Conservation (phyloP, 202 grass and related monocot genomes). For the Setaria viridis region DNA sequence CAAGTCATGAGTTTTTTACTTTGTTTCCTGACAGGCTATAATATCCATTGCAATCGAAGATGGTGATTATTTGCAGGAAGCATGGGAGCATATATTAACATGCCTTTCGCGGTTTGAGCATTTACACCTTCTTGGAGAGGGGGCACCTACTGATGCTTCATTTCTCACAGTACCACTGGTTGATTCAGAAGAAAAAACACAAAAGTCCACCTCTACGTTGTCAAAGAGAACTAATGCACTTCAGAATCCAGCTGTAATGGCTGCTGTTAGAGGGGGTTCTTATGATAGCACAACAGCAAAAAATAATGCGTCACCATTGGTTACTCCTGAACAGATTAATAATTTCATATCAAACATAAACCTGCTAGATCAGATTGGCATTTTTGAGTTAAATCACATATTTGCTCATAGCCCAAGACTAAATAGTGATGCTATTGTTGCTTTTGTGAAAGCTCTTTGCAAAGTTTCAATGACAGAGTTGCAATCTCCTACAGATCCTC, state of each 20-base stretch:
- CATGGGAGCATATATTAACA: slow-evolving; percentile 97
- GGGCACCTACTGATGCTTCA: slow-evolving; percentile 93
- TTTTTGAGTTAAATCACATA: slow-evolving; percentile 98
- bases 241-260: slow-evolving; percentile 95
- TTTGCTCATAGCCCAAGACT: slow-evolving; percentile 97
- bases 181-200: slow-evolving; percentile 66
- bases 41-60: slow-evolving; percentile 97
- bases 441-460: slow-evolving; percentile 98
- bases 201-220: slow-evolving; percentile 50
- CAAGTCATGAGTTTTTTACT: not conserved
- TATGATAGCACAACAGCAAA: slow-evolving; percentile 80
- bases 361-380: slow-evolving; percentile 96
- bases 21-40: slow-evolving; percentile 73
- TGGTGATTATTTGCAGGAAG: slow-evolving; percentile 96
- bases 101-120: slow-evolving; percentile 99
- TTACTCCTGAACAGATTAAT: slow-evolving; percentile 94
- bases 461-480: slow-evolving; percentile 90
- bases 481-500: slow-evolving; percentile 89
- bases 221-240: slow-evolving; percentile 78
- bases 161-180: slow-evolving; percentile 72
- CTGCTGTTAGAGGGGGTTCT: slow-evolving; percentile 93
- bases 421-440: slow-evolving; percentile 98
- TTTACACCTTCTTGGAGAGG: slow-evolving; percentile 95
- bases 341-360: slow-evolving; percentile 97
- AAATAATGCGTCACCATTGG: slow-evolving; percentile 62